Conservation (phyloP, 2,329 filamentous ascomycete genomes). For the Colletotrichum liriopes region DNA sequence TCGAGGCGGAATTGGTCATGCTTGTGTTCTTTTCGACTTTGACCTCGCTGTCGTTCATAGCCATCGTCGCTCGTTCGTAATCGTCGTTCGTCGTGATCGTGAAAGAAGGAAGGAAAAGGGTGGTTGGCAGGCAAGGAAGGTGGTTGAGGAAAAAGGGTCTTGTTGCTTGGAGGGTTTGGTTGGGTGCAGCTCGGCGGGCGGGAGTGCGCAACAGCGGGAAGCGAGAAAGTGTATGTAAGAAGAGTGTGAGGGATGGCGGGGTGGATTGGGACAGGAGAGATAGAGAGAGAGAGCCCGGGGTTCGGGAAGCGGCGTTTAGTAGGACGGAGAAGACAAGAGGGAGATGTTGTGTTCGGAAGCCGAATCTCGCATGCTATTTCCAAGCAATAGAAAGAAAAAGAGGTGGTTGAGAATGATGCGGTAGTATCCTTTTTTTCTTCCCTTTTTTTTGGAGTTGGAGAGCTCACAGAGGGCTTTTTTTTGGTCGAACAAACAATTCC, state of each 20-base stretch:
- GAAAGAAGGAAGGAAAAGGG: conserved; percentile 44
- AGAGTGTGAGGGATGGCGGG: conserved; percentile 33
- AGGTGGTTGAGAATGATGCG: not conserved
- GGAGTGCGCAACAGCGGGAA: conserved; percentile 37
- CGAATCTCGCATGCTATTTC: conserved; percentile 41
- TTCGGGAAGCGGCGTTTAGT: conserved; percentile 40
- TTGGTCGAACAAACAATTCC: conserved; percentile 42
- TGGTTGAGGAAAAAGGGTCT: conserved; percentile 46
- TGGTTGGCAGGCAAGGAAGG: conserved; percentile 44
- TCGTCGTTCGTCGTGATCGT: conserved; percentile 54
- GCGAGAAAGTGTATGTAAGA: conserved; percentile 31
- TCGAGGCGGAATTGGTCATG: conserved; percentile 56
- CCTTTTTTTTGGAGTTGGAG: not conserved
- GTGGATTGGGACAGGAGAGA: conserved; percentile 39
- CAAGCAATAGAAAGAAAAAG: conserved; percentile 16
- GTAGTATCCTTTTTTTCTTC: not conserved
- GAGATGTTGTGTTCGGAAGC: conserved; percentile 37
- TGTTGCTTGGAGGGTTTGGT: conserved; percentile 43
- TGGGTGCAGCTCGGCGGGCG: conserved; percentile 37
- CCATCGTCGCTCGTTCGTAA: conserved; percentile 53
- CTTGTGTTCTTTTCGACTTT: conserved; percentile 55
- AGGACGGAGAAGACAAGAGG: conserved; percentile 31
- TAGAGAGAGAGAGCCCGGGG: conserved; percentile 6
- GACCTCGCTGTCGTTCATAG: conserved; percentile 58
- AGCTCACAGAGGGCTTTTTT: conserved; percentile 21